Conservation (phyloP, 306 rosid species). For the Quercus parvula region DNA sequence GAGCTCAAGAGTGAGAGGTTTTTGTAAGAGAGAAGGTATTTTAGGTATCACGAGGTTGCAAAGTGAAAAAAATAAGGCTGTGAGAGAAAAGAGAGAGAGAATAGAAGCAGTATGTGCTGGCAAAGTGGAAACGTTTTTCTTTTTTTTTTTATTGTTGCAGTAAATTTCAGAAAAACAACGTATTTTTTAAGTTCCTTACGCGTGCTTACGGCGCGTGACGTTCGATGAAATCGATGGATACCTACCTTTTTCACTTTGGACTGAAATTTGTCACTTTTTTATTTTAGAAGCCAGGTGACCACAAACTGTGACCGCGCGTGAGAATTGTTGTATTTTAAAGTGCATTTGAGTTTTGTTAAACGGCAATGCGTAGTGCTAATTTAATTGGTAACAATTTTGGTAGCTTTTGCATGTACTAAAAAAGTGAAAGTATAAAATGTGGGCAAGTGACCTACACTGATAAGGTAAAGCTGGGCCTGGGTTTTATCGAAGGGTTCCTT, state of each 20-base stretch:
- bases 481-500: not conserved
- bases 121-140: constrained; percentile 23
- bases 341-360: not conserved
- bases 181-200: constrained; percentile 16
- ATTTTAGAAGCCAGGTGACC: too few relatives aligned
- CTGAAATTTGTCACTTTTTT: not conserved
- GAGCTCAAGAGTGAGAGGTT: not conserved
- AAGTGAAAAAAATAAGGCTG: constrained; percentile 19
- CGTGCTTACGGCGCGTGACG: constrained; percentile 15
- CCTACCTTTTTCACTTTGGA: not conserved
- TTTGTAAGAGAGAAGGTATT: constrained; percentile 24
- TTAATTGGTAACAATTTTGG: not conserved
- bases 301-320: not conserved
- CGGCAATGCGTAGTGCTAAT: not conserved
- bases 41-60: constrained; percentile 45
- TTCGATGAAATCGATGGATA: constrained; percentile 11
- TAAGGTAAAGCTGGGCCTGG: not conserved
- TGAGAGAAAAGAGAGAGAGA: not conserved
- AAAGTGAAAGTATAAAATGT: not conserved
- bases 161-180: not conserved
- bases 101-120: constrained; percentile 32
- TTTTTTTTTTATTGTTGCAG: not conserved
- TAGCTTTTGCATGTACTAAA: not conserved
- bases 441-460: not conserved
- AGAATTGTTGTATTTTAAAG: too few relatives aligned